These are phyloP conservation scores for Phytophthora ohioensis DNA, from an alignment of 352 stramenopile species.

Conservation along the genomic window DNA sequence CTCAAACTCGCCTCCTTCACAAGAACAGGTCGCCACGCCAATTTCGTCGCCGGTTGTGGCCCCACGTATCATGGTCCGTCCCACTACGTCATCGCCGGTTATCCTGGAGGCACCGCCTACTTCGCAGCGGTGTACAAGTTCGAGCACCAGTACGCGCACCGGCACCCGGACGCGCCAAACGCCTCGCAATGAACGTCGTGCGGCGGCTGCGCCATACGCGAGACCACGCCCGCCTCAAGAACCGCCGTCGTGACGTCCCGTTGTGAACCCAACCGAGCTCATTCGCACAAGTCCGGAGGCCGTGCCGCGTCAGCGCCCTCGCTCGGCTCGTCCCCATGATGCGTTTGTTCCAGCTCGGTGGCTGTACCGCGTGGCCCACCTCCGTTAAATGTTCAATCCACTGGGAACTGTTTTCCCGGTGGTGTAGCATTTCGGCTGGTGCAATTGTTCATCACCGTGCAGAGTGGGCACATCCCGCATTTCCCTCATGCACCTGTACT, in stretches of 20 bases:
- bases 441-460: neutral
- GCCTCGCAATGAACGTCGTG: neutral
- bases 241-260: too few species aligned
- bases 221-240: too few species aligned
- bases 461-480: neutral
- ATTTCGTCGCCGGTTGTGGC: neutral
- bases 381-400: slow-evolving; percentile 13
- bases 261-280: too few species aligned
- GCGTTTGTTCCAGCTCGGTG: slow-evolving; percentile 5
- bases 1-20: too few species aligned
- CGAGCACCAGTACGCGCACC: neutral
- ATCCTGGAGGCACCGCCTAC: neutral
- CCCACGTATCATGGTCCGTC: neutral
- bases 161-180: neutral
- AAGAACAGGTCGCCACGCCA: too few species aligned
- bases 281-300: neutral
- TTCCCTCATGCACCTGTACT: slow-evolving; percentile 7
- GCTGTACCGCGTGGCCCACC: neutral
- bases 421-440: slow-evolving; percentile 6
- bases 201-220: neutral
- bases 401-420: slow-evolving; percentile 1
- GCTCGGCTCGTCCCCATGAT: neutral
- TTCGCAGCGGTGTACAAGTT: neutral
- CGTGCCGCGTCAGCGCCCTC: too few species aligned
- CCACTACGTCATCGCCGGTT: neutral